A percentile compares a stretch with the other conserved stretches of the same genome.
phyloP scores from a whole-genome alignment of 1,284 basidiomycete genomes.

The Agroathelia rolfsii region DNA sequence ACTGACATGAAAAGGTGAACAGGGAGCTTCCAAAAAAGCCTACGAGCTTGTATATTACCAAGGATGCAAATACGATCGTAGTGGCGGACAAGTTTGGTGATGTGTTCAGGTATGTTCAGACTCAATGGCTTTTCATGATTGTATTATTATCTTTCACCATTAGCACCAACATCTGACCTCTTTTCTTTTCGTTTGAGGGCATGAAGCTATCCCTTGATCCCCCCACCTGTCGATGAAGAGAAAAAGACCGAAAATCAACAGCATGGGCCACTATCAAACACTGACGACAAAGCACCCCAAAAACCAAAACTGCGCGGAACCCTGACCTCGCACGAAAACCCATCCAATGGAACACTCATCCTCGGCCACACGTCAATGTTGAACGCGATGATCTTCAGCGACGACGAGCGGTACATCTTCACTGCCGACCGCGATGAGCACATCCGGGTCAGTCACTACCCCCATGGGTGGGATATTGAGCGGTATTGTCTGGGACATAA shows the following conservation, averaged over 20 bases:
- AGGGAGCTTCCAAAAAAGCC: constrained; percentile 75
- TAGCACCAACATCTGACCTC: too few relatives aligned
- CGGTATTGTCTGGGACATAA: constrained; percentile 77
- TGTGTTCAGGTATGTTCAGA: constrained; percentile 58
- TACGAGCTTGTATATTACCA: constrained; percentile 52
- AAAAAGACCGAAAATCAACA: constrained; percentile 18
- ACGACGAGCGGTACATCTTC: constrained; percentile 65
- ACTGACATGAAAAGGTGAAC: constrained; percentile 14
- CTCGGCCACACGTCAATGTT: constrained; percentile 83
- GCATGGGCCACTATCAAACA: too few relatives aligned
- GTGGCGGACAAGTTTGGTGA: constrained; percentile 85
- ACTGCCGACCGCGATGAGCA: constrained; percentile 91
- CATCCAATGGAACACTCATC: constrained; percentile 64
- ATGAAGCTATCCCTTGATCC: constrained; percentile 34
- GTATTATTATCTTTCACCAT: too few relatives aligned
- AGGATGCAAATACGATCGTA: constrained; percentile 48
- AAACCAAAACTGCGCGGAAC: constrained; percentile 22
- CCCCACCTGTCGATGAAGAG: constrained; percentile 14
- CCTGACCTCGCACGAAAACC: constrained; percentile 59
- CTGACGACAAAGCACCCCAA: constrained; percentile 9
- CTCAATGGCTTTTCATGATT: background rate
- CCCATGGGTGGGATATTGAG: constrained; percentile 75
- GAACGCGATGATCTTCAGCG: constrained; percentile 58
- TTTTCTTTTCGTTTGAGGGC: too few relatives aligned
- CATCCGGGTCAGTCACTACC: constrained; percentile 84